phyloP scores from a whole-genome alignment of 495 filamentous ascomycete species.

The Tirmania nivea region DNA sequence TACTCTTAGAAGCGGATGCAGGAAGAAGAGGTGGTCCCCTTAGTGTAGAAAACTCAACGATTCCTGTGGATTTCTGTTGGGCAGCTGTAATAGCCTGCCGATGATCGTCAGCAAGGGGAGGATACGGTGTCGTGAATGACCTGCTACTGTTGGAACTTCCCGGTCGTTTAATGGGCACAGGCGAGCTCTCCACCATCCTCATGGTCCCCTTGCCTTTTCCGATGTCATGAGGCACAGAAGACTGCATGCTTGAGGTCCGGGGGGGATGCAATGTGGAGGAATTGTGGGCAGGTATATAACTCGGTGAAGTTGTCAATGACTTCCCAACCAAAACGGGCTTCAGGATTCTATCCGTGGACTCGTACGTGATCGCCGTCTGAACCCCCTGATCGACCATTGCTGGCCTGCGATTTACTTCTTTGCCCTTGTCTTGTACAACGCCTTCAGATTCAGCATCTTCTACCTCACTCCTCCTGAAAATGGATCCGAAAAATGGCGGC shows the following conservation, averaged over 20 bases:
- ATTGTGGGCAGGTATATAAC: slow-evolving; percentile 10
- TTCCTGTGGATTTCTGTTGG: slow-evolving; percentile 23
- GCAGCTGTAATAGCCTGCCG: slow-evolving; percentile 68
- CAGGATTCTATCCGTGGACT: slow-evolving; percentile 38
- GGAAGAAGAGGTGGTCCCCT: slow-evolving; percentile 81
- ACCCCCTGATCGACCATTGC: slow-evolving; percentile 41
- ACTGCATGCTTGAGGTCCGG: not conserved
- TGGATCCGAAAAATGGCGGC: slow-evolving; percentile 24
- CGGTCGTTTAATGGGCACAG: slow-evolving; percentile 30
- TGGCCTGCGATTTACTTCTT: not conserved
- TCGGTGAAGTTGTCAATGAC: not conserved
- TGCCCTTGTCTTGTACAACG: not conserved
- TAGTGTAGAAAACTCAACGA: slow-evolving; percentile 15
- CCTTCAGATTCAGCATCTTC: not conserved
- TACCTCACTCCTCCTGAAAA: slow-evolving; percentile 16
- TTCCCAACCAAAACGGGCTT: slow-evolving; percentile 5
- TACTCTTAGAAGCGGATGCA: slow-evolving; percentile 49
- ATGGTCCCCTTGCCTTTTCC: not conserved
- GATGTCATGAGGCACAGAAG: not conserved
- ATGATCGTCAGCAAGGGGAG: slow-evolving; percentile 64
- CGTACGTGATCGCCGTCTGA: slow-evolving; percentile 53
- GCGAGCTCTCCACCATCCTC: not conserved
- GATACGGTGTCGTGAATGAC: slow-evolving; percentile 29
- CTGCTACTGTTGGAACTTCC: slow-evolving; percentile 47
- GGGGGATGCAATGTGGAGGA: not conserved